Conservation (phyloP, 805 yeast genomes). For the Saccharomycopsis fibuligera region DNA sequence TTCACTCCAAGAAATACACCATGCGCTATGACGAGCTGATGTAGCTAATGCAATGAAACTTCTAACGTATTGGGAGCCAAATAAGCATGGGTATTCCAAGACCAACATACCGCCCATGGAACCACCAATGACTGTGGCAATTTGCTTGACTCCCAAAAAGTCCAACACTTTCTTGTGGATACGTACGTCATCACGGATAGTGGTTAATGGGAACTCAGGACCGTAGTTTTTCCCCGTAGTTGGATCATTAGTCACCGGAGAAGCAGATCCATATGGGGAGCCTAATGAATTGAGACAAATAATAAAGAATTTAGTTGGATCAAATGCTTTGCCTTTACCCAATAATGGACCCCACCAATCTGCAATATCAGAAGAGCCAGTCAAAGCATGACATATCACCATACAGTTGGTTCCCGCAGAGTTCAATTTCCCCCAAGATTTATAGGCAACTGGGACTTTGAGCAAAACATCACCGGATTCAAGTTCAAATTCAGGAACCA, state of each 20-base stretch:
- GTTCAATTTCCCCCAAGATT: slow-evolving; percentile 89
- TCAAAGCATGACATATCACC: slow-evolving; percentile 92
- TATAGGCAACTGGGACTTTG: slow-evolving; percentile 88
- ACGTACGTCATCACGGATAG: slow-evolving; percentile 87
- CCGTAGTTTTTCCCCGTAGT: slow-evolving; percentile 75
- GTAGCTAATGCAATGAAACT: slow-evolving; percentile 83
- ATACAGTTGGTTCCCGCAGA: slow-evolving; percentile 64
- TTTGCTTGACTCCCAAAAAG: slow-evolving; percentile 64
- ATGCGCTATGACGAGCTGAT: slow-evolving; percentile 89
- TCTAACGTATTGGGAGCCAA: slow-evolving; percentile 60
- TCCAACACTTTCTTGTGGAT: slow-evolving; percentile 76
- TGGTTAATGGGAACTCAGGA: slow-evolving; percentile 89
- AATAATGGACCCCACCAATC: slow-evolving; percentile 99
- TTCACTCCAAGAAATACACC: slow-evolving; percentile 99
- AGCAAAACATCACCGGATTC: slow-evolving; percentile 75
- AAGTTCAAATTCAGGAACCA: slow-evolving; percentile 63
- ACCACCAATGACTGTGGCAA: slow-evolving; percentile 90
- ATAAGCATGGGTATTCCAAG: slow-evolving; percentile 68
- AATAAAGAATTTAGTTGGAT: slow-evolving; percentile 79
- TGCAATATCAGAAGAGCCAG: slow-evolving; percentile 90
- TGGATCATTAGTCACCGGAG: slow-evolving; percentile 82
- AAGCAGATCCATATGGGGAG: slow-evolving; percentile 92
- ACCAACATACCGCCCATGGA: slow-evolving; percentile 99
- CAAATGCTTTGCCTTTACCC: slow-evolving; percentile 83
- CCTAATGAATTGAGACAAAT: slow-evolving; percentile 91